Conservation (phyloP, 2,329 filamentous ascomycete species). For the Hypoxylon sp. region DNA sequence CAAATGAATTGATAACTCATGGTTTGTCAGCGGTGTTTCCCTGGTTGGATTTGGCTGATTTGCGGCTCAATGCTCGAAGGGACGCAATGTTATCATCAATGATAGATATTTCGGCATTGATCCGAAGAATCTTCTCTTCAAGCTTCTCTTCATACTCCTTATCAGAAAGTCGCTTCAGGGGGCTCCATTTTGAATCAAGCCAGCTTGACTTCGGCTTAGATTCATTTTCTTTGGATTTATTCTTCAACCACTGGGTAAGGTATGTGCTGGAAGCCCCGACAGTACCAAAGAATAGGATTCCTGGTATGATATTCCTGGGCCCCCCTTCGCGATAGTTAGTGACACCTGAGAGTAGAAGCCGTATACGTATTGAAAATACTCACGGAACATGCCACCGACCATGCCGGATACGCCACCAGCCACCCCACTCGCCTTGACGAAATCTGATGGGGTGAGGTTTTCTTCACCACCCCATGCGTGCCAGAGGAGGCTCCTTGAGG, state of each 20-base stretch:
- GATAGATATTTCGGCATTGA: slow-evolving; percentile 83
- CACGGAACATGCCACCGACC: slow-evolving; percentile 69
- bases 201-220: slow-evolving; percentile 50
- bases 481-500: slow-evolving; percentile 64
- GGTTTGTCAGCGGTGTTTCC: slow-evolving; percentile 21
- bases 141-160: slow-evolving; percentile 80
- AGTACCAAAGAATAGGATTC: slow-evolving; percentile 64
- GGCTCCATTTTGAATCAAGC: slow-evolving; percentile 78
- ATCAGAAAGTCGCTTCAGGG: slow-evolving; percentile 77
- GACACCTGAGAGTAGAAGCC: slow-evolving; percentile 26
- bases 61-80: slow-evolving; percentile 49
- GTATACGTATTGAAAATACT: slow-evolving; percentile 49
- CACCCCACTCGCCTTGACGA: slow-evolving; percentile 75
- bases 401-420: slow-evolving; percentile 79
- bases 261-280: slow-evolving; percentile 58
- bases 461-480: slow-evolving; percentile 66
- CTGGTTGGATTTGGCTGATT: slow-evolving; percentile 17
- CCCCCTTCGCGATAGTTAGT: slow-evolving; percentile 59
- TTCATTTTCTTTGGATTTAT: slow-evolving; percentile 25
- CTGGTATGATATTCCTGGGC: slow-evolving; percentile 67
- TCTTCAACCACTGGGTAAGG: slow-evolving; percentile 43
- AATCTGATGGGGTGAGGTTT: slow-evolving; percentile 70
- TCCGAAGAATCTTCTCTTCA: slow-evolving; percentile 76
- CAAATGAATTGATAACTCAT: not conserved
- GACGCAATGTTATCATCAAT: slow-evolving; percentile 80